A percentile compares a stretch with the other conserved stretches of the same genome.
phyloP scores from a whole-genome alignment of 306 rosid species.

The Cyamopsis tetragonoloba region DNA sequence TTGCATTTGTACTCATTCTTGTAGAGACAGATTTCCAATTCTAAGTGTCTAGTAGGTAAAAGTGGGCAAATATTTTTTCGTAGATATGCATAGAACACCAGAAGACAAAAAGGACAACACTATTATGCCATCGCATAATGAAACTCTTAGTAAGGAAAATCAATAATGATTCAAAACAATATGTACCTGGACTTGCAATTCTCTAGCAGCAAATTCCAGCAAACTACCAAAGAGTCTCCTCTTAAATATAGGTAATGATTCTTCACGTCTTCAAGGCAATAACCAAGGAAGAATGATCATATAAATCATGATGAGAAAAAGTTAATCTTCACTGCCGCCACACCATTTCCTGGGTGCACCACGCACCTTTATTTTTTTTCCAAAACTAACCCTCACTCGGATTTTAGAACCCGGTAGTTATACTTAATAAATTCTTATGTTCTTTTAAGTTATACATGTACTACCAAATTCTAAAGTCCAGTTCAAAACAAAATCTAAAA shows the following conservation, averaged over 20 bases:
- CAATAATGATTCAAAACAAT: slow-evolving; percentile 1
- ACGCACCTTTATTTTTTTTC: no score
- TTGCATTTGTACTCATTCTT: slow-evolving; percentile 1
- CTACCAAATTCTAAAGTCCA: no score
- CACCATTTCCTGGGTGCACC: no score
- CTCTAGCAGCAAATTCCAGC: slow-evolving; percentile 85
- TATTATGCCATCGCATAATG: slow-evolving; percentile 7
- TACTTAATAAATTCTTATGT: no score
- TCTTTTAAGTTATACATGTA: no score
- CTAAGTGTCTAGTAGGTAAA: neutral
- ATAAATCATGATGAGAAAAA: slow-evolving; percentile 19
- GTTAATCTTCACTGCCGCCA: neutral
- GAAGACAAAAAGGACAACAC: slow-evolving; percentile 1
- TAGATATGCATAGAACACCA: neutral
- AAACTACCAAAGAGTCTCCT: slow-evolving; percentile 86
- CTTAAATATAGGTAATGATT: slow-evolving; percentile 84
- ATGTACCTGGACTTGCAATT: slow-evolving; percentile 87
- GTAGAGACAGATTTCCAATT: neutral
- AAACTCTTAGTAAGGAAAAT: slow-evolving; percentile 18
- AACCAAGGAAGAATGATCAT: slow-evolving; percentile 27
- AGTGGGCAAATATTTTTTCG: slow-evolving; percentile 4
- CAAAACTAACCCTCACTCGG: no score
- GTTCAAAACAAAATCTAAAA: no score
- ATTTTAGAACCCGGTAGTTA: no score
- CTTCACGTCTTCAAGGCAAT: slow-evolving; percentile 77